phyloP scores from a whole-genome alignment of 495 filamentous ascomycete species.

The Penicillium dipodomyicola region DNA sequence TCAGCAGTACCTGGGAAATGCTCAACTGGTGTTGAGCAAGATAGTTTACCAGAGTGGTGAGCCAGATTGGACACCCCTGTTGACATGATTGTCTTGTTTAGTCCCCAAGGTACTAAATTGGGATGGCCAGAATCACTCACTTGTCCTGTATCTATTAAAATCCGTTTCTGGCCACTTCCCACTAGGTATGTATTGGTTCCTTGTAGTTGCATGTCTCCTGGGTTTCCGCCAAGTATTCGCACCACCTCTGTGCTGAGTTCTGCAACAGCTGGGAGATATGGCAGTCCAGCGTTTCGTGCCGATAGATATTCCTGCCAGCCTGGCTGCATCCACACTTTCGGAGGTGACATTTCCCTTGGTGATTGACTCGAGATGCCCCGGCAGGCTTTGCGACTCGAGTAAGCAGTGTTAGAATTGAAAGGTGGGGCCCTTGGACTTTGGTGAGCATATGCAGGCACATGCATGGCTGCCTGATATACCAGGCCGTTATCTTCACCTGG shows the following conservation, averaged over 20 bases:
- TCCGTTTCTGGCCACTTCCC: constrained; percentile 58
- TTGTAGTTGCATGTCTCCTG: constrained; percentile 58
- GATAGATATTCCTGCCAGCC: constrained; percentile 38
- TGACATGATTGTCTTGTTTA: neutral
- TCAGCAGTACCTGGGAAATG: constrained; percentile 60
- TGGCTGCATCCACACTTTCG: neutral
- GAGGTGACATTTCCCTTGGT: neutral
- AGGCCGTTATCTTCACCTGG: neutral
- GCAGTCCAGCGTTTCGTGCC: constrained; percentile 31
- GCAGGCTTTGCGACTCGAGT: neutral
- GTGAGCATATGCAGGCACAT: neutral
- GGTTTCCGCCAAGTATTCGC: constrained; percentile 61
- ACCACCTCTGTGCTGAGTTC: constrained; percentile 43
- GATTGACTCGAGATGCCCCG: neutral
- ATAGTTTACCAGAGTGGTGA: constrained; percentile 23
- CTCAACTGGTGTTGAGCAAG: constrained; percentile 36
- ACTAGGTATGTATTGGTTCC: constrained; percentile 79
- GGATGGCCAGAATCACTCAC: constrained; percentile 1
- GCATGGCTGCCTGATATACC: neutral
- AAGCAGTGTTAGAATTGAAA: neutral
- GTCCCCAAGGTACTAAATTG: neutral
- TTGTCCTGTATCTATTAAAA: constrained; percentile 70
- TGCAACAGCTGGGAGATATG: constrained; percentile 36
- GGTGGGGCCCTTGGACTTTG: neutral
- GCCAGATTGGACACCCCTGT: constrained; percentile 38